Conservation (phyloP, 2,329 filamentous ascomycete species). For the Aspergillus floridensis region DNA sequence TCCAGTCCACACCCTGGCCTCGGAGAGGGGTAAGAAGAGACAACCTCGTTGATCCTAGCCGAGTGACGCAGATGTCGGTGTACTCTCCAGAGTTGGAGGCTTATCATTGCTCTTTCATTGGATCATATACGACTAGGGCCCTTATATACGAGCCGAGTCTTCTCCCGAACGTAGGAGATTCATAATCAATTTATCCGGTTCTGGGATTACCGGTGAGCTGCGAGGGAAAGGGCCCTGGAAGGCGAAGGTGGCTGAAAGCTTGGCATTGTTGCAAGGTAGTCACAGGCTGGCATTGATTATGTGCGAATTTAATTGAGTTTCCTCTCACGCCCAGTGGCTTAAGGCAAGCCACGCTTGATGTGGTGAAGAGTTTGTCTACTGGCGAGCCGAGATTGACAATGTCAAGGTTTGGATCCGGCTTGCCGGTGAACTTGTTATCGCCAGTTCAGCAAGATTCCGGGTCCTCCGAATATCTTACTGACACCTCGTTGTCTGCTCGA, state of each 20-base stretch:
- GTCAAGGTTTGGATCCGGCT: neutral
- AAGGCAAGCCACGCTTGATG: neutral
- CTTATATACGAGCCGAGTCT: neutral
- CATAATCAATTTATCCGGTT: neutral
- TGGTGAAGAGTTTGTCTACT: neutral
- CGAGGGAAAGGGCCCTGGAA: neutral
- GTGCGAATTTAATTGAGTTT: neutral
- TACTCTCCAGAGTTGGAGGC: neutral
- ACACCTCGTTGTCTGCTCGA: neutral
- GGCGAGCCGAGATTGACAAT: neutral
- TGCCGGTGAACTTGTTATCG: neutral
- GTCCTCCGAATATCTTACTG: neutral
- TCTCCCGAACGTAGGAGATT: neutral
- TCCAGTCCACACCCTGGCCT: neutral
- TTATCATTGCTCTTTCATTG: constrained; percentile 4
- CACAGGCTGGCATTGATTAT: neutral
- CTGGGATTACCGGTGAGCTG: neutral
- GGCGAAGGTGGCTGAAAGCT: neutral
- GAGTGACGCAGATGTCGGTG: neutral
- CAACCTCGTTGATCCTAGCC: neutral
- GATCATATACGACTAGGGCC: neutral
- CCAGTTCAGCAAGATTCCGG: neutral
- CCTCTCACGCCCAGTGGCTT: neutral
- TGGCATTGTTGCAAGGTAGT: neutral
- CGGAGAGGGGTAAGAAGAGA: neutral